phyloP scores from a whole-genome alignment of 306 rosid species.

The Urtica urens region DNA sequence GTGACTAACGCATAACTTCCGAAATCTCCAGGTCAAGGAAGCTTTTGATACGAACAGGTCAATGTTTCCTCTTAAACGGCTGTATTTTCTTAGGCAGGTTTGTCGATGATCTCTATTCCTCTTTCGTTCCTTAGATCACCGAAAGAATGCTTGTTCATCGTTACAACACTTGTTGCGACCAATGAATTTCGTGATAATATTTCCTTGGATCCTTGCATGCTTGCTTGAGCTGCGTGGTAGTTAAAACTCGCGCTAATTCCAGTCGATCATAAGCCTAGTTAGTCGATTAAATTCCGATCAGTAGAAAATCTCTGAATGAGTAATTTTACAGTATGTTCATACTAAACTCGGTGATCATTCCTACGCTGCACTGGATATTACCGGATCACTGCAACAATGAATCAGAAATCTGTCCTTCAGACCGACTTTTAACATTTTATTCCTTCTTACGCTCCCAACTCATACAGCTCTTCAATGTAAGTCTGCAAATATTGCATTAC shows the following conservation, averaged over 20 bases:
- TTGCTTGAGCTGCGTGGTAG: too few relatives aligned
- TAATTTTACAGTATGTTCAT: slow-evolving; percentile 47
- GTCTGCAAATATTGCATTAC: slow-evolving; percentile 7
- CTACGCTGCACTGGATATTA: slow-evolving; percentile 63
- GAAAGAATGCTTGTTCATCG: too few relatives aligned
- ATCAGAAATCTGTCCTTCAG: slow-evolving; percentile 36
- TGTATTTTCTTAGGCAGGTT: slow-evolving; percentile 89
- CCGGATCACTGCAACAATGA: slow-evolving; percentile 44
- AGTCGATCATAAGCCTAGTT: too few relatives aligned
- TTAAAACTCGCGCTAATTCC: too few relatives aligned
- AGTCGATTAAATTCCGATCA: too few relatives aligned
- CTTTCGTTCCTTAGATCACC: too few relatives aligned
- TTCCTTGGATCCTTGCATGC: too few relatives aligned
- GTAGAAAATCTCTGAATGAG: slow-evolving; percentile 8
- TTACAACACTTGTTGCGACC: too few relatives aligned
- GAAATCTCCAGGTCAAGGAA: slow-evolving; percentile 35
- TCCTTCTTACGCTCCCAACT: slow-evolving; percentile 56
- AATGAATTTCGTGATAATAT: too few relatives aligned
- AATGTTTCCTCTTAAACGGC: slow-evolving; percentile 85
- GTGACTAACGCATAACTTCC: not conserved
- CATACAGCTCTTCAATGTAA: slow-evolving; percentile 70
- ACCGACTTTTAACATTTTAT: slow-evolving; percentile 42
- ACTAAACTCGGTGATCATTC: slow-evolving; percentile 58
- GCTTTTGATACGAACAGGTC: slow-evolving; percentile 67
- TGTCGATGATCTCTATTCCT: not conserved